Base-by-base conservation (phyloP, 371 early-diverging fungal species). In the Enterospora canceri region DNA sequence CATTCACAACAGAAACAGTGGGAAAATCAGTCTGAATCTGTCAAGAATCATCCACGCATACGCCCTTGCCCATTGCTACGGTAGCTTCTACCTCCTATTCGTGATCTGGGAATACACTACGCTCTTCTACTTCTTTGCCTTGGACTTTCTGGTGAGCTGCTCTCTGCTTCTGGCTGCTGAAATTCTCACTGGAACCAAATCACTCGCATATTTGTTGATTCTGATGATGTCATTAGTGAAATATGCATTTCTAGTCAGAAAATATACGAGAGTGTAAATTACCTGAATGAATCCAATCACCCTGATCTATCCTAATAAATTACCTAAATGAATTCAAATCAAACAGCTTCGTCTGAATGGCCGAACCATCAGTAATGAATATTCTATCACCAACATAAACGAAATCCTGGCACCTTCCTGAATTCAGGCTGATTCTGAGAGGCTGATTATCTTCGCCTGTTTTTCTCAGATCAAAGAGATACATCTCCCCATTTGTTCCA, bases 401-500 rank as follows among this genome's bases (percentile, higher is more conserved):
- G 53, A 65, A 57, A 58, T 62, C 63, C 28, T 30, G 46, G 3
- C 2, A 2, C 19, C 26, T 46, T 30, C 23, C 30, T 16, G 21
- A 2, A 4, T 48, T 29, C n/a, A 59, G 29, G 2, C 31, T 3
- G 4, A 56, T 29, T 18, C 57, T 12, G 26, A 67, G 50, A 32
- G 66, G 66, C 3, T n/a, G 19, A 18, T 31, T 23, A 5, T 56
- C 66, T 18, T 40, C 29, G 2, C 24, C 5, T 12, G 57, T 34
- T 4, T 48, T 4, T 15, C 30, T 28, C 30, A 65, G 34, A 48
- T 65, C 66, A 59, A 50, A 65, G 2, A 56, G 15, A 26, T 63
- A 65, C 8, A 65, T 4, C 21, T 63, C 63, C 21, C 66, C 66
- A 5, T 4, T 48, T 12, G 48, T 63, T 24, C 31, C 3, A 12